Base-by-base conservation (phyloP, 768 basidiomycete species). In the Hypholoma sublateritium region DNA sequence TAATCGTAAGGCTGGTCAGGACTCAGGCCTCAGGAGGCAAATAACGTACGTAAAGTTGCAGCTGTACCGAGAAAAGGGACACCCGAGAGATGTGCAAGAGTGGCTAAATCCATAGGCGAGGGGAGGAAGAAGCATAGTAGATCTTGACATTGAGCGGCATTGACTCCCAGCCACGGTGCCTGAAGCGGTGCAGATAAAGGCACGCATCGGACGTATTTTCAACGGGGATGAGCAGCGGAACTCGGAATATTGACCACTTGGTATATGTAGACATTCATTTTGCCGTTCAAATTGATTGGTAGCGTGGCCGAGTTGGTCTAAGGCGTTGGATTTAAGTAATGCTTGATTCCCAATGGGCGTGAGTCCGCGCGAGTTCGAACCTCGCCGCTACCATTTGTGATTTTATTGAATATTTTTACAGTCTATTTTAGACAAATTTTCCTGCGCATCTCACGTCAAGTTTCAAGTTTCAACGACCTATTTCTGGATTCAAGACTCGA, bases 281-380 rank as follows among this genome's bases (percentile, higher is more conserved):
- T 35, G 28, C 2, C 13, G n/a, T 35, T 7, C 42, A 32, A n/a
- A 35, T 28, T 50, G 53, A 57, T 59, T 49, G 78, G 77, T 78
- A 84, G 83, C 81, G 84, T 89, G 88, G 85, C 87, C 87, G 88
- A 89, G 88, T 87, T 78, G 88, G 87, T 88, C 86, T 88, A 89
- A 89, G 88, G 88, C 85, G 88, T 89, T 87, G 87, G 88, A 87
- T 88, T 89, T 89, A 90, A 89, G 88, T 65, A 47, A 44, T 61
- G 67, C 72, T 77, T 86, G 87, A 83, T 80, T 89, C 86, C 87
- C 86, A 87, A 88, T 88, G 87, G 86, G 84, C 80, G 85, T 37
- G 79, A 83, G 80, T 78, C 86, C 87, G 87, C 88, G 88, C 86
- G 88, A 89, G 88, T 90, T 89, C 87, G 88, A 89, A 87, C 85